Conservation (phyloP, 805 yeast species). For the Kluyveromyces siamensis region DNA sequence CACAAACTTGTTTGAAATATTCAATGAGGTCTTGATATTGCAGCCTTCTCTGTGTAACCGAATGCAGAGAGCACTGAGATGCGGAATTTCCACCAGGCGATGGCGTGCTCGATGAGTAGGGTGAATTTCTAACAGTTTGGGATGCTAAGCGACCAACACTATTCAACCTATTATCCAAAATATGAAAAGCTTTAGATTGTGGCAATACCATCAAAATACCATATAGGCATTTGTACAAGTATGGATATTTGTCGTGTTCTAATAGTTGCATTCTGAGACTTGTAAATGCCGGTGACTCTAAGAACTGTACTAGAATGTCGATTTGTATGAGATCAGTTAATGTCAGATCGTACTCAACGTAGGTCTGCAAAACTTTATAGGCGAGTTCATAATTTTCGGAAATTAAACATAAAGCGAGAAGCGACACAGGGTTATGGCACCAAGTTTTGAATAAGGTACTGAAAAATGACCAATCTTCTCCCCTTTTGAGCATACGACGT, state of each 20-base stretch:
- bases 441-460: slow-evolving; percentile 75
- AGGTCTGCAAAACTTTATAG: slow-evolving; percentile 66
- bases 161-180: slow-evolving; percentile 64
- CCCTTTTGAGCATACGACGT: slow-evolving; percentile 55
- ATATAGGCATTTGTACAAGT: slow-evolving; percentile 75
- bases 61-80: slow-evolving; percentile 15
- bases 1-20: slow-evolving; percentile 21
- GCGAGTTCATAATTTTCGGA: slow-evolving; percentile 87
- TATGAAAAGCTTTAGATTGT: slow-evolving; percentile 83
- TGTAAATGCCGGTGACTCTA: slow-evolving; percentile 90
- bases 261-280: slow-evolving; percentile 78
- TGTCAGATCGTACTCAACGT: slow-evolving; percentile 68
- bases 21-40: slow-evolving; percentile 23
- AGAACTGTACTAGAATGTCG: slow-evolving; percentile 78
- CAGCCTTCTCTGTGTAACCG: slow-evolving; percentile 20
- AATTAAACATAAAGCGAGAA: slow-evolving; percentile 71
- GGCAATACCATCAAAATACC: slow-evolving; percentile 92
- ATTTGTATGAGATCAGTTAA: slow-evolving; percentile 75
- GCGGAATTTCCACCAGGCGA: slow-evolving; percentile 1
- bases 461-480: slow-evolving; percentile 69
- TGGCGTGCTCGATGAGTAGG: not conserved
- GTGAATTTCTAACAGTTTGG: slow-evolving; percentile 7
- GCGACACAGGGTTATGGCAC: slow-evolving; percentile 88
- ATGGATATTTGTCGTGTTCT: slow-evolving; percentile 77
- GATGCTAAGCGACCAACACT: slow-evolving; percentile 28